Evolutionary conservation across 352 stramenopile genomes (phyloP), one percentile per base, ranked within the genome.

Genomic region (Globisporangium cystogenes): DNA sequence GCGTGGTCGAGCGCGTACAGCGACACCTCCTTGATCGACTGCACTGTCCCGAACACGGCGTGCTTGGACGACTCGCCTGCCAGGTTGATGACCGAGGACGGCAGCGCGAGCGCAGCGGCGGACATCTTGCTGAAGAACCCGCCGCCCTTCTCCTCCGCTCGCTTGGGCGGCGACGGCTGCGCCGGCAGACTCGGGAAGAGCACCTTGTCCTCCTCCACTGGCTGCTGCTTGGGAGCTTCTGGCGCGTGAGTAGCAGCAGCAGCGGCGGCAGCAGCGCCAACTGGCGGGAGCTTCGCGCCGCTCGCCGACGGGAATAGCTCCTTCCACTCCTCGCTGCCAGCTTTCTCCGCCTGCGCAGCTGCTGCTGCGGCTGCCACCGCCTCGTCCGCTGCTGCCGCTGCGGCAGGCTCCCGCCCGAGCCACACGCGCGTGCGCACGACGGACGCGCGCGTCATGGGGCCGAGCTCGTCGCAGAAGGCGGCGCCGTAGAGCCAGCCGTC

Each of bases 401-500:
- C 65, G 5, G 68, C 47, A 1, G 53, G 39, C 48, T 67, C 68
- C 21, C 29, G 57, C 0, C 80, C 82, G 61, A 93, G 77, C 83
- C 83, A 94, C 14, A 94, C 77, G 35, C 83, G 81, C 44, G 65
- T 90, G n/a, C 83, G 83, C 33, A 94, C 79, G 14, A 79, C 69
- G n/a, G 79, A 84, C 24, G 54, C 69, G 7, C 71, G 65, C 11
- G 74, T 83, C 64, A 87, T 90, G 18, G 66, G 67, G 0, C 81
- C 83, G 51, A 86, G 67, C 29, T 82, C 68, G 15, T 84, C 77
- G 10, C 67, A 58, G 59, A 94, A 94, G n/a, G 61, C 72, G 4
- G 68, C 55, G 27, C 80, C 74, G 50, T 94, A 94, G 21, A 94
- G 68, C 83, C 83, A 94, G 16, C 83, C 83, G 58, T 94, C 82